Conservation (phyloP, 2,329 filamentous ascomycete species). For the Rhinocladiella similis region DNA sequence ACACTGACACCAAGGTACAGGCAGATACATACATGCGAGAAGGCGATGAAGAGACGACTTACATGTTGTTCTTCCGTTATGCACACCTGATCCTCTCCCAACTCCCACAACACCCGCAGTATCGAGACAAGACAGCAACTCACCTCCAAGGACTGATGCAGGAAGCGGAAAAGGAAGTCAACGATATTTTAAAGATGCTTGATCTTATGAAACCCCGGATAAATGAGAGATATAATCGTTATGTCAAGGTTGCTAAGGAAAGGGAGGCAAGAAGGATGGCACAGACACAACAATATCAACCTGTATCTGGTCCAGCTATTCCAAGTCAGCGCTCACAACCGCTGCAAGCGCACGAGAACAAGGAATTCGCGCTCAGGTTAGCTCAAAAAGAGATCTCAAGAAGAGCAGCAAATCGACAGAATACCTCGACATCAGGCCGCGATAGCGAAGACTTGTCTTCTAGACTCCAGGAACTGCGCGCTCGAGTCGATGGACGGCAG, state of each 20-base stretch:
- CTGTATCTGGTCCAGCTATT: not conserved
- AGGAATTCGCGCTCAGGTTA: constrained; percentile 73
- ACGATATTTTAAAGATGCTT: constrained; percentile 66
- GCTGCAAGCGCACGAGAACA: constrained; percentile 69
- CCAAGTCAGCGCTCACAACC: constrained; percentile 44
- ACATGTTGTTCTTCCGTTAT: constrained; percentile 87
- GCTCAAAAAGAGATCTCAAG: constrained; percentile 71
- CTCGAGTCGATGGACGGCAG: constrained; percentile 24
- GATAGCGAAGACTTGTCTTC: constrained; percentile 55
- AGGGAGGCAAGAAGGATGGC: constrained; percentile 40
- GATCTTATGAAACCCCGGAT: constrained; percentile 80
- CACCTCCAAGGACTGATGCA: constrained; percentile 45
- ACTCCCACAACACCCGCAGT: constrained; percentile 74
- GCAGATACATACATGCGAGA: constrained; percentile 82
- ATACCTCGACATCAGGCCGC: constrained; percentile 51
- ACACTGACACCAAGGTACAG: constrained; percentile 48
- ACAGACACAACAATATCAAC: constrained; percentile 6
- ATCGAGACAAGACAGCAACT: constrained; percentile 62
- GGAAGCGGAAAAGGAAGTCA: constrained; percentile 62
- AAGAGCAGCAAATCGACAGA: constrained; percentile 62
- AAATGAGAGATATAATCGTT: constrained; percentile 67
- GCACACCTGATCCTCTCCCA: constrained; percentile 78
- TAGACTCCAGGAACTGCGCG: constrained; percentile 36
- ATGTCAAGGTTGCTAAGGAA: constrained; percentile 55
- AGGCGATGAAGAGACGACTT: constrained; percentile 83